Evolutionary conservation across 2,329 filamentous ascomycete genomes (phyloP), one percentile per base, ranked within the genome.

Genomic region (Pseudopithomyces chartarum): DNA sequence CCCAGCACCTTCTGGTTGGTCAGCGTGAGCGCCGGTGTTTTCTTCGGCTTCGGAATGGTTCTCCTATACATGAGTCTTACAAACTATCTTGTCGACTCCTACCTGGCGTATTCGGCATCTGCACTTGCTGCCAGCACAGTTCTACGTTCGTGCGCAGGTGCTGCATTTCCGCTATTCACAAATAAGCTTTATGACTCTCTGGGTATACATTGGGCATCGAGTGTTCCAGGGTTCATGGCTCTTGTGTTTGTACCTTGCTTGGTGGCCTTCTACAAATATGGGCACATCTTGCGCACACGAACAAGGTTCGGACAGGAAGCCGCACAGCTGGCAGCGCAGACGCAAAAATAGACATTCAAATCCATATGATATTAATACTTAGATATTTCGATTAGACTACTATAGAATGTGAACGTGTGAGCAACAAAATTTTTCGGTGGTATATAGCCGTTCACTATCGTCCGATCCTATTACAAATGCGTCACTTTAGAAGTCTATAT

Each of bases 1-100:
- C 80, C 81, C 13, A 62, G 76, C 10, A 75, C 84, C 1, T 82
- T 83, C 49, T 87, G 83, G 82, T 77, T 84, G 13, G 80, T 78
- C 1, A 80, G 82, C 10, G 77, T 84, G 57, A 58, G 82, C 1
- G 84, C 82, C 0, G 82, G 80, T 0, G 66, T 71, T 2, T 61
- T 83, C 0, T 77, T 84, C 7, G 83, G 82, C 0, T 62, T 76
- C 20, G 76, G 75, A 61, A 78, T 68, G 63, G 64, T 71, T 0
- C 49, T 70, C 6, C 43, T 69, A 6, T 72, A 66, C 57, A 60
- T 70, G 22, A 80, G 80, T 5, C 75, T 87, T 44, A 81, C 86
- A 68, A 88, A 86, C 74, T 90, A 90, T 73, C 81, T 90, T 12
- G 84, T 90, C 58, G 89, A 90, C 66, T 78, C 85, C 6, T 87